Base-by-base conservation (phyloP, 345 rosid genomes). In the Durio zibethinus region DNA sequence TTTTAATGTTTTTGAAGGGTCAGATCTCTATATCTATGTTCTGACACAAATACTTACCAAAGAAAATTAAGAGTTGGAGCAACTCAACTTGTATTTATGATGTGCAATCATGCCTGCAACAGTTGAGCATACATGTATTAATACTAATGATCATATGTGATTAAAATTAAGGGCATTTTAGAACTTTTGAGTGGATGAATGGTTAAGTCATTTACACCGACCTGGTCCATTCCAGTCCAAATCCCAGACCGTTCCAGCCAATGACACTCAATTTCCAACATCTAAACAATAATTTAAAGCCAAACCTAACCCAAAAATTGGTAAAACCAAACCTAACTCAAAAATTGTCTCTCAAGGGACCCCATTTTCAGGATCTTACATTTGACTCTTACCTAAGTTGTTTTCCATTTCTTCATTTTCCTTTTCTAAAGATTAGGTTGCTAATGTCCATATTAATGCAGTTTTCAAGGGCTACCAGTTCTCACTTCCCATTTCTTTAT, bases 341-440 rank as follows among this genome's bases (percentile, higher is more conserved):
- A 74, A 42, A 4, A 74, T 74, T 60, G 48, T 42, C 67, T 45
- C 53, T 52, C 20, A 74, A 42, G 47, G 43, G 36, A 45, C 77
- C 77, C 43, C 77, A 74, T 57, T 42, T 74, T 60, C 56, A 74
- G 77, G 77, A 74, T 59, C 68, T 59, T 40, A 74, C 77, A 42
- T 42, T 74, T 59, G 77, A 74, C 77, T 74, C 77, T 59, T 42
- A 38, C 68, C 59, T 59, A 2, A 23, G 11, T 45, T 67, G 72
- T 67, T 67, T 67, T 10, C 52, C 11, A 14, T 57, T 11, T 56
- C 53, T 11, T 10, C 3, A 5, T 9, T 70, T 18, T 47, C 56
- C n/a, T 45, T 38, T 70, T 70, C 65, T 73, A 38, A 36, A 35
- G 5, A 33, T 21, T 35, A 35, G 20, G n/a, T 50, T 53, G 45